These are phyloP conservation scores for Sequoia sempervirens DNA, from an alignment of 75 land plant species.

Conservation along the genomic window DNA sequence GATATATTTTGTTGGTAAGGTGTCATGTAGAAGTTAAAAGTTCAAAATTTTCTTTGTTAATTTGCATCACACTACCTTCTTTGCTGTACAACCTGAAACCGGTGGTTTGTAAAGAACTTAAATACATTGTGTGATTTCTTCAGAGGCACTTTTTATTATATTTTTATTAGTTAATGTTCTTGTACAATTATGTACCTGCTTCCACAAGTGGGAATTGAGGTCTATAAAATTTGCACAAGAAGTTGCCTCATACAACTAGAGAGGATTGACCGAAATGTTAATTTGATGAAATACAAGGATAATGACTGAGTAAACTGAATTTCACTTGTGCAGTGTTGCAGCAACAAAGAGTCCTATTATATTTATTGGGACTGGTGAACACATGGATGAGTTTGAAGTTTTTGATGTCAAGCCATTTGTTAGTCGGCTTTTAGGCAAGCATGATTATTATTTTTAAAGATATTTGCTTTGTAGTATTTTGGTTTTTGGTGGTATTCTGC, in stretches of 20 bases:
- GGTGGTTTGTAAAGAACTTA: not conserved
- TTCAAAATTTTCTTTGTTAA: not conserved
- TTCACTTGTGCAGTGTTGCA: conserved; percentile 71
- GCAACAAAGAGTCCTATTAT: conserved; percentile 99
- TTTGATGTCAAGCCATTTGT: conserved; percentile 99
- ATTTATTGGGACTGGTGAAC: conserved; percentile 98
- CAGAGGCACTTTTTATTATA: not conserved
- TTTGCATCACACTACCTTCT: not conserved
- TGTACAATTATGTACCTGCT: not conserved
- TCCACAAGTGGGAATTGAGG: not conserved
- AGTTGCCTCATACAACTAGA: not conserved
- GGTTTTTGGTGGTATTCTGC: not conserved
- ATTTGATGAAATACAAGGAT: not conserved
- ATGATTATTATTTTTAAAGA: not conserved
- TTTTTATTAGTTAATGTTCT: not conserved
- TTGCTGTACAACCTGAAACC: not conserved
- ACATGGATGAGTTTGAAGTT: conserved; percentile 98
- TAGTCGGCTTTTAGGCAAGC: conserved; percentile 84
- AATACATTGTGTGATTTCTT: not conserved
- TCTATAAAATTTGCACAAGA: not conserved
- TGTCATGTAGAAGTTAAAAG: not conserved
- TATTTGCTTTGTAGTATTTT: not conserved
- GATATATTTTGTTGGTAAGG: not conserved
- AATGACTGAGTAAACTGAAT: not conserved
- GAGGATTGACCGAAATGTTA: not conserved